These are phyloP conservation scores for Ogataea kodamae DNA, from an alignment of 805 yeast genomes.

Conservation along the genomic window DNA sequence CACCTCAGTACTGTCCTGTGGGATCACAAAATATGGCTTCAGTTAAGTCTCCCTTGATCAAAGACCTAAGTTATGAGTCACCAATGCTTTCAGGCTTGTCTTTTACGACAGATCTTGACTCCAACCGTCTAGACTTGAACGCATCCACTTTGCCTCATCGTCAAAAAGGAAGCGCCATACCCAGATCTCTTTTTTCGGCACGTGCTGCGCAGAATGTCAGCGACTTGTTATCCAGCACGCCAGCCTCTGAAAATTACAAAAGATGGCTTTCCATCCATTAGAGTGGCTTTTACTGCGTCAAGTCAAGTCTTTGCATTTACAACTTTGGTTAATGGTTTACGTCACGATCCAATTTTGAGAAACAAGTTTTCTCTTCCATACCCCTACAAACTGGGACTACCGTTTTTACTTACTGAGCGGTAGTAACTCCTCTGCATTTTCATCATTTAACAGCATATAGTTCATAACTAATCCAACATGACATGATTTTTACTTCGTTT, in stretches of 20 bases:
- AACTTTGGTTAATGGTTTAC: too few relatives aligned
- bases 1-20: conserved; percentile 24
- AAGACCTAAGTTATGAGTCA: conserved; percentile 31
- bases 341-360: not conserved
- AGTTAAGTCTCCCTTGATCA: conserved; percentile 24
- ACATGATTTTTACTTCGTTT: not conserved
- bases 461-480: not conserved
- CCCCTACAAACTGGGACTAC: not conserved
- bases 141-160: conserved; percentile 3
- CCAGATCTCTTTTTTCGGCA: conserved; percentile 5
- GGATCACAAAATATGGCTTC: not conserved
- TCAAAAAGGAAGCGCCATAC: conserved; percentile 3
- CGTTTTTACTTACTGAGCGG: too few relatives aligned
- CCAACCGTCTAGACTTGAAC: conserved; percentile 31
- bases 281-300: conserved; percentile 1
- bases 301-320: not conserved
- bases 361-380: not conserved
- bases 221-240: conserved; percentile 25
- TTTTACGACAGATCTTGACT: conserved; percentile 27
- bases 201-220: conserved; percentile 27
- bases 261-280: conserved; percentile 31
- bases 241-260: conserved; percentile 32
- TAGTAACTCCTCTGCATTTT: too few relatives aligned
- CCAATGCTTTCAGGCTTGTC: conserved; percentile 27
- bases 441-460: conserved; percentile 8